Percentiles rank a stretch among this genome's conserved stretches.
phyloP scores from a whole-genome alignment of 192 early-diverging fungal genomes.

The Backusella westeae region DNA sequence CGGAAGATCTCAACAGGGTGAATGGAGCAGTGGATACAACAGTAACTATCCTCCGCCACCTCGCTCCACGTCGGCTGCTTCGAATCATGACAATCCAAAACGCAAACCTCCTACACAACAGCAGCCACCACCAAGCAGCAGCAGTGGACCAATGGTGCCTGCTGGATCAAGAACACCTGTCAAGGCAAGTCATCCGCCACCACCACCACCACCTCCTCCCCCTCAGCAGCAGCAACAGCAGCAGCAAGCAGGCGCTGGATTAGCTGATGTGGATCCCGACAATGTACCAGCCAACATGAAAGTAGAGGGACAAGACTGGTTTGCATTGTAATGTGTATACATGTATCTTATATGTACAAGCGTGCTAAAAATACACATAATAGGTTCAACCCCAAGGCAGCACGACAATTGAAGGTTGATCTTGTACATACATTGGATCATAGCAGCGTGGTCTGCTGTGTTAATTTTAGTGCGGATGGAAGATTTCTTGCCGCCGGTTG shows the following conservation, averaged over 20 bases:
- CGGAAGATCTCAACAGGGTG: not conserved
- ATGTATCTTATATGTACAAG: no score
- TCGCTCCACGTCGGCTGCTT: not conserved
- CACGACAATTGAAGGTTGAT: slow-evolving; percentile 63
- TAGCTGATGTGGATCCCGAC: slow-evolving; percentile 80
- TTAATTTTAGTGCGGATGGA: slow-evolving; percentile 93
- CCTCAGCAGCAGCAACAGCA: not conserved
- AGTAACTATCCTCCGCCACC: not conserved
- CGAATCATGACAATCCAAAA: not conserved
- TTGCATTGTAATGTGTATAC: slow-evolving; percentile 61
- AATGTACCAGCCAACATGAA: slow-evolving; percentile 70
- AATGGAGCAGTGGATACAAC: not conserved
- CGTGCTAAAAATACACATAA: no score
- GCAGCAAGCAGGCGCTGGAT: slow-evolving; percentile 24
- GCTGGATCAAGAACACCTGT: slow-evolving; percentile 1
- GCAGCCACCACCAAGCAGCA: not conserved
- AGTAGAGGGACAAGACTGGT: slow-evolving; percentile 85
- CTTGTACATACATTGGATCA: slow-evolving; percentile 59
- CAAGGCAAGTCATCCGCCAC: not conserved
- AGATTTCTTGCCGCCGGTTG: slow-evolving; percentile 91
- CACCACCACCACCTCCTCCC: not conserved
- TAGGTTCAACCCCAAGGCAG: slow-evolving; percentile 65
- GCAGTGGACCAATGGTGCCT: not conserved
- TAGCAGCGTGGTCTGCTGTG: slow-evolving; percentile 92
- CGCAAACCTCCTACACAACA: slow-evolving; percentile 15